Evolutionary conservation across 1,284 basidiomycete species (phyloP), one percentile per base, ranked within the genome.

Genomic region (Agroathelia rolfsii): DNA sequence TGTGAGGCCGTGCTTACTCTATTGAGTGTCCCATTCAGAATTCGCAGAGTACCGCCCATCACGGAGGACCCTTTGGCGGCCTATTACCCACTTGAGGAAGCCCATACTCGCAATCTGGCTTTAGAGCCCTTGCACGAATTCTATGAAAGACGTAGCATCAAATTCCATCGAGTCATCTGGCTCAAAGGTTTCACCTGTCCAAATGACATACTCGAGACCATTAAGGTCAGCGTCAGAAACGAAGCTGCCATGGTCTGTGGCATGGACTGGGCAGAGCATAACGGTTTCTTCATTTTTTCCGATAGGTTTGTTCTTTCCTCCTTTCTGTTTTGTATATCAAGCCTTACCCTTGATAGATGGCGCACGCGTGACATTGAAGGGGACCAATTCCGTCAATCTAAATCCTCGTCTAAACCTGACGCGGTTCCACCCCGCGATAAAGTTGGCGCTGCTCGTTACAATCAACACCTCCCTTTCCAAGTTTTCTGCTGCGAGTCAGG

Each of bases 221-320:
- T 95, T 50, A 79, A 89, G 41, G 81, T 95, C 38, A 87, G 83
- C 52, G 69, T 84, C 44, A 69, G 72, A 23, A 96, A 95, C 52
- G 76, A 88, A 45, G 92, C 92, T 0, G 86, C 88, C 1, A 89
- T 96, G 87, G 88, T 94, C 2, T 95, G 92, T 52, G 89, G 90
- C 15, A 95, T 95, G 92, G 92, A 96, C 53, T 96, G 92, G 92
- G 90, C 89, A 15, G 90, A 96, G 56, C 84, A 90, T 52, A 87
- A 90, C 45, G 89, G 89, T 0, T 85, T 89, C 58, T 96, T 94
- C 62, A 90, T 95, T 46, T 95, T 94, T 60, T 94, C 90, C 15
- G 92, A 94, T 56, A 72, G 92, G 86, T 85, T 44, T 36, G 69
- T 52, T 14, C 1, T n/a, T n/a, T 18, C 10, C 15, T 6, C 11